Conservation (phyloP, 176 grass and related monocot genomes). For the Elymus sibiricus region DNA sequence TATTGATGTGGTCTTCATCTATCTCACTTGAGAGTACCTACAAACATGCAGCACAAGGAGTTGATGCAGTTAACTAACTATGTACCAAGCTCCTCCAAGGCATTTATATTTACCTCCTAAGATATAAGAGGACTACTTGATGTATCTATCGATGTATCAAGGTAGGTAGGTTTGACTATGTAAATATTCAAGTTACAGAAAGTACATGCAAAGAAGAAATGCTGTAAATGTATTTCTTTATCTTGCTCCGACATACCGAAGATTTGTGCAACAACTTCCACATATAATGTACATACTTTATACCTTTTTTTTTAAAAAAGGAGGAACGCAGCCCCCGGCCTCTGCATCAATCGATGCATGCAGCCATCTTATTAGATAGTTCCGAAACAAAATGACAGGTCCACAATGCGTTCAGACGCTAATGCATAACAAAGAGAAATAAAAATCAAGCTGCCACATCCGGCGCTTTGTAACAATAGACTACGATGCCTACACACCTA, state of each 20-base stretch:
- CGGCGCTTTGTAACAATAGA: too few species aligned
- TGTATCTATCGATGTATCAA: not conserved
- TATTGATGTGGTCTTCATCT: not conserved
- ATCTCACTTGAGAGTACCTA: not conserved
- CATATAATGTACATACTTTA: too few species aligned
- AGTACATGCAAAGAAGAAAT: not conserved
- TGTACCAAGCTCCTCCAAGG: not conserved
- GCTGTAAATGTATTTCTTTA: not conserved
- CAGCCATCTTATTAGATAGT: too few species aligned
- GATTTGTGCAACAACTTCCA: too few species aligned
- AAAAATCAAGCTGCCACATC: too few species aligned
- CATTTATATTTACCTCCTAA: not conserved
- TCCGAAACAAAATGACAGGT: too few species aligned
- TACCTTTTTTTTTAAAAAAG: too few species aligned
- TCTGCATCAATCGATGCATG: too few species aligned
- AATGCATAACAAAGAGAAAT: too few species aligned
- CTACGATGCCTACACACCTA: too few species aligned
- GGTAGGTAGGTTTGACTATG: not conserved
- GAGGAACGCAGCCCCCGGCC: too few species aligned
- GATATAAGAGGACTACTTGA: not conserved
- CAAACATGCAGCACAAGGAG: not conserved
- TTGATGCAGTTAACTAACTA: not conserved
- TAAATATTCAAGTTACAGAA: not conserved
- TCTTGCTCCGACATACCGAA: not conserved
- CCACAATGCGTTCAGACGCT: too few species aligned